These are phyloP conservation scores for Kluyveromyces marxianus DNA, from an alignment of 1,139 yeast species.

Conservation along the genomic window DNA sequence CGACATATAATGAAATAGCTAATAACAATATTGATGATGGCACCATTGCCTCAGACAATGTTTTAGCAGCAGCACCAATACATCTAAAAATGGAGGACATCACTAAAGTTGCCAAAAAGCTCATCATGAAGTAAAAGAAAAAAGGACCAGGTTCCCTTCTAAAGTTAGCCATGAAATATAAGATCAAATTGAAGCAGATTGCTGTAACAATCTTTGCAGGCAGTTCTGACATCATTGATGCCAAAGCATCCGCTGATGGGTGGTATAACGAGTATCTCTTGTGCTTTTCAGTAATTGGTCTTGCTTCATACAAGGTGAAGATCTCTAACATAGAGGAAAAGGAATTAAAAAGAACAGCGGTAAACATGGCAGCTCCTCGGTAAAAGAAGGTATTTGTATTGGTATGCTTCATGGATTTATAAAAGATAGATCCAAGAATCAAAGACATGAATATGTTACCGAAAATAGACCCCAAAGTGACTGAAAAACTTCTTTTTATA, in stretches of 20 bases:
- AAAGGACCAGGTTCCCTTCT: conserved; percentile 60
- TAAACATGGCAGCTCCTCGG: conserved; percentile 68
- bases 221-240: conserved; percentile 58
- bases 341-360: conserved; percentile 70
- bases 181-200: conserved; percentile 50
- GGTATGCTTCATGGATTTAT: conserved; percentile 40
- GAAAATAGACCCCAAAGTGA: conserved; percentile 49
- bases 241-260: conserved; percentile 71
- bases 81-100: conserved; percentile 71
- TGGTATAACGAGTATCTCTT: conserved; percentile 67
- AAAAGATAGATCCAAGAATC: conserved; percentile 67
- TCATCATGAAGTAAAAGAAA: conserved; percentile 56
- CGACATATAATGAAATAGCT: conserved; percentile 63
- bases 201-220: conserved; percentile 55
- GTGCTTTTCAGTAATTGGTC: conserved; percentile 76
- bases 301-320: conserved; percentile 60
- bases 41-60: conserved; percentile 62
- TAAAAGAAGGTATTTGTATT: conserved; percentile 51
- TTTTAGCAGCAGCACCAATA: conserved; percentile 55
- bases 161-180: conserved; percentile 62
- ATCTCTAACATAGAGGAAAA: conserved; percentile 70
- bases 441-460: conserved; percentile 72
- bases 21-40: conserved; percentile 60
- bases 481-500: conserved; percentile 57
- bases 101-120: conserved; percentile 46